Evolutionary conservation across 2,329 filamentous ascomycete genomes (phyloP).

Genomic region (Colletotrichum ledebouriae): DNA sequence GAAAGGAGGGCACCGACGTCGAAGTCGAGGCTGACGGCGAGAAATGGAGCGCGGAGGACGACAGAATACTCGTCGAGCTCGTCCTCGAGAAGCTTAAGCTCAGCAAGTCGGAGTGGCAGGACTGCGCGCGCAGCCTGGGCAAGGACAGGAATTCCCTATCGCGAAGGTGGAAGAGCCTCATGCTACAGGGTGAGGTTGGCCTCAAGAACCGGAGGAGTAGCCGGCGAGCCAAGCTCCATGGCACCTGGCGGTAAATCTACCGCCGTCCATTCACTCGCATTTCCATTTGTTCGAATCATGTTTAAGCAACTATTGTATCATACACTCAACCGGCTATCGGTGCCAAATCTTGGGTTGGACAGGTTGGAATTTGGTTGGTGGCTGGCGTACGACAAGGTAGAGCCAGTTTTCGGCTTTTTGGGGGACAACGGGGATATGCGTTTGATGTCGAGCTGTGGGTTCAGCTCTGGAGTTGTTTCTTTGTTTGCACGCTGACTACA

Average conservation of each 20-base stretch:
- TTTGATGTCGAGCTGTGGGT: constrained; percentile 21
- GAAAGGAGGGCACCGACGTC: constrained; percentile 52
- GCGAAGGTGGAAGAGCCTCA: constrained; percentile 73
- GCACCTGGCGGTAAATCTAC: constrained; percentile 65
- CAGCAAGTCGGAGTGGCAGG: constrained; percentile 75
- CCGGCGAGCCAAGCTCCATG: constrained; percentile 63
- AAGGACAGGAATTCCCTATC: constrained; percentile 70
- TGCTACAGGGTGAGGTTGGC: constrained; percentile 70
- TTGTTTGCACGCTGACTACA: constrained; percentile 9
- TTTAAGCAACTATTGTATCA: constrained; percentile 8
- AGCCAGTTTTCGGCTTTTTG: background rate
- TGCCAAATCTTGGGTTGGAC: too few species aligned
- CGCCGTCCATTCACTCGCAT: constrained; percentile 8
- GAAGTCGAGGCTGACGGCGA: constrained; percentile 61
- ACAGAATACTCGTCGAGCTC: constrained; percentile 75
- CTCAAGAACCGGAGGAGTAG: constrained; percentile 62
- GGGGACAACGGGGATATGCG: constrained; percentile 3
- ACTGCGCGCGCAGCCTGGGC: constrained; percentile 74
- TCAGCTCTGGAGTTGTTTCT: constrained; percentile 19
- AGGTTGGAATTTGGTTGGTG: constrained; percentile 1
- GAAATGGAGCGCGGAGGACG: constrained; percentile 73
- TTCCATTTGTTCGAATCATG: constrained; percentile 20
- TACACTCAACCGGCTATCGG: background rate
- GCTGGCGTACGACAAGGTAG: constrained; percentile 5
- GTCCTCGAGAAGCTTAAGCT: constrained; percentile 76